Conservation (phyloP, 768 basidiomycete genomes). For the Collybia nuda region DNA sequence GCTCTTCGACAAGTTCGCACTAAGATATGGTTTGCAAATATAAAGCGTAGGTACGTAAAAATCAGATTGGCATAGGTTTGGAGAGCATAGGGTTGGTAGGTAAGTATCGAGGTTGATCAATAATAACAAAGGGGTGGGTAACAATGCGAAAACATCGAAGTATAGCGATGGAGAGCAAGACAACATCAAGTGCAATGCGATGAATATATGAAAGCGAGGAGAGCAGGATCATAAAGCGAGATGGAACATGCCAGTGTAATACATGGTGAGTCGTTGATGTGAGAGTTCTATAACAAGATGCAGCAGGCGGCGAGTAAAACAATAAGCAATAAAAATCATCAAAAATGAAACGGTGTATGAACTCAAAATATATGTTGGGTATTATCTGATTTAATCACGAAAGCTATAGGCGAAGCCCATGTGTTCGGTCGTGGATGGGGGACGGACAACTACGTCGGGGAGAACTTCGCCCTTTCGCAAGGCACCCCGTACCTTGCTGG, state of each 20-base stretch:
- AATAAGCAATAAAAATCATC: conserved; percentile 16
- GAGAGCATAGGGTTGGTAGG: conserved; percentile 14
- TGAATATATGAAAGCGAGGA: conserved; percentile 12
- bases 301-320: conserved; percentile 13
- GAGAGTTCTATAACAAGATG: conserved; percentile 6
- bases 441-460: conserved; percentile 61
- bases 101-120: conserved; percentile 8
- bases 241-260: background rate
- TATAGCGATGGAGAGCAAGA: conserved; percentile 11
- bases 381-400: conserved; percentile 32
- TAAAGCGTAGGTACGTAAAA: conserved; percentile 8
- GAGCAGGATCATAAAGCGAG: conserved; percentile 10
- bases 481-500: conserved; percentile 57
- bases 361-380: conserved; percentile 14
- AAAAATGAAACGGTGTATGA: conserved; percentile 13
- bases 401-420: conserved; percentile 43
- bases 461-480: conserved; percentile 56
- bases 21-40: conserved; percentile 1
- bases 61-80: conserved; percentile 1
- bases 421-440: conserved; percentile 53
- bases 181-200: conserved; percentile 9
- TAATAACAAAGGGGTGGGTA: conserved; percentile 1
- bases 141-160: conserved; percentile 10
- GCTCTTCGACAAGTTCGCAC: no score
- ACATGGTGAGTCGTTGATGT: background rate